Base-by-base conservation (phyloP, 2,329 filamentous ascomycete genomes). In the Chaetomiaceae sp. region DNA sequence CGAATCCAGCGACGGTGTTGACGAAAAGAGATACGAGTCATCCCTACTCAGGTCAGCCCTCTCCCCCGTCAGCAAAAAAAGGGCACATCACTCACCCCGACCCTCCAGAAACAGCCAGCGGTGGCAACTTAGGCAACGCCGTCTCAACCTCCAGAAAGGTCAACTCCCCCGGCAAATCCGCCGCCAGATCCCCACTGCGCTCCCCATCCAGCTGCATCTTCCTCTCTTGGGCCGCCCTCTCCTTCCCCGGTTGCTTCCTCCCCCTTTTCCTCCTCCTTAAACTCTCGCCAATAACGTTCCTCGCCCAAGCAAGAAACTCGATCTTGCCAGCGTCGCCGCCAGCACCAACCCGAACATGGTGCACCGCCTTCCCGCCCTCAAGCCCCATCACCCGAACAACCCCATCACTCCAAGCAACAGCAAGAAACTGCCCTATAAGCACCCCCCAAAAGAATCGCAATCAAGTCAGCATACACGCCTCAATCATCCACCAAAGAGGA, bases 391-490 rank as follows among this genome's bases (percentile, higher is more conserved):
- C 72, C 53, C 89, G 84, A 18, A 94, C 81, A 6, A 81, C 80
- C 25, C 88, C 87, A 72, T 95, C 89, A 61, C 81, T 89, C 84
- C 89, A 95, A 41, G 84, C 89, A 13, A 94, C 82, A 13, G 90
- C 90, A 50, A 96, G 78, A 37, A 89, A 83, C 57, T 89, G 86
- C 8, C 86, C 85, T 86, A 53, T n/a, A n/a, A n/a, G n/a, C n/a
- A n/a, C n/a, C n/a, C n/a, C n/a, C n/a, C n/a, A n/a, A n/a, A n/a
- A n/a, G n/a, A n/a, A n/a, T n/a, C n/a, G n/a, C 5, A 53, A 43
- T 2, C 9, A n/a, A 23, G 30, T 44, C 29, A 55, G 36, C 32
- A 51, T 10, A 21, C 13, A 42, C 21, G 10, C 30, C 11, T 5
- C 29, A 48, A 21, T 13, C 10, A 20, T n/a, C 21, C 33, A 16